A percentile compares a stretch with the other conserved stretches of the same genome.
These are phyloP conservation scores for Thozetella sp. DNA, from an alignment of 495 filamentous ascomycete species.

Conservation along the genomic window DNA sequence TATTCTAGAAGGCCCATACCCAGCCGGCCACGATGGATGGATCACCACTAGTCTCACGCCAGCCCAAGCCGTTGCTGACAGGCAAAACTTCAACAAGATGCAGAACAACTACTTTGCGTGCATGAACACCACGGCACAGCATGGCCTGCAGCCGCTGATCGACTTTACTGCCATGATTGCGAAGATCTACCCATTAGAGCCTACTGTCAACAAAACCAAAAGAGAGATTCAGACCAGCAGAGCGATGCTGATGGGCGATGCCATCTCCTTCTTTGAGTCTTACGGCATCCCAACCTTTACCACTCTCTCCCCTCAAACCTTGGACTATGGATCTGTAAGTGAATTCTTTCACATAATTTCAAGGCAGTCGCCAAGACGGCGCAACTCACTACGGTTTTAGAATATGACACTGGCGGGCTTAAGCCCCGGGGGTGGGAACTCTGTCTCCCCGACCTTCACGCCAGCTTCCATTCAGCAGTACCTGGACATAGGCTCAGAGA, in stretches of 20 bases:
- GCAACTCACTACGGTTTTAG: background rate
- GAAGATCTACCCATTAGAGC: background rate
- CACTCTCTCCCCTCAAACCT: background rate
- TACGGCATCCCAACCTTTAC: background rate
- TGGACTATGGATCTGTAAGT: no score
- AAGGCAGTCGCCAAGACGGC: background rate
- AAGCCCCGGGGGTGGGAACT: background rate
- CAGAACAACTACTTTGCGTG: background rate
- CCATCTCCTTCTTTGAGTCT: background rate
- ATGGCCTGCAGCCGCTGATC: background rate
- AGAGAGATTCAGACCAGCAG: background rate
- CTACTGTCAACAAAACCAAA: background rate
- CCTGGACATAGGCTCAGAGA: background rate
- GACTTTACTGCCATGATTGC: background rate
- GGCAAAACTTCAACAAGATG: background rate
- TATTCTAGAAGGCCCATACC: background rate
- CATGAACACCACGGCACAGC: background rate
- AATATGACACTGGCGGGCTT: background rate
- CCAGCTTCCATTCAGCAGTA: background rate
- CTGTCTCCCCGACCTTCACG: background rate
- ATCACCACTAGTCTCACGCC: background rate
- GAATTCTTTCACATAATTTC: no score
- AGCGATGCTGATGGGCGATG: background rate
- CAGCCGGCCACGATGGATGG: background rate
- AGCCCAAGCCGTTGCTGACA: background rate